These are phyloP conservation scores for Phytophthora palmivora DNA, from an alignment of 352 stramenopile genomes.

Conservation along the genomic window DNA sequence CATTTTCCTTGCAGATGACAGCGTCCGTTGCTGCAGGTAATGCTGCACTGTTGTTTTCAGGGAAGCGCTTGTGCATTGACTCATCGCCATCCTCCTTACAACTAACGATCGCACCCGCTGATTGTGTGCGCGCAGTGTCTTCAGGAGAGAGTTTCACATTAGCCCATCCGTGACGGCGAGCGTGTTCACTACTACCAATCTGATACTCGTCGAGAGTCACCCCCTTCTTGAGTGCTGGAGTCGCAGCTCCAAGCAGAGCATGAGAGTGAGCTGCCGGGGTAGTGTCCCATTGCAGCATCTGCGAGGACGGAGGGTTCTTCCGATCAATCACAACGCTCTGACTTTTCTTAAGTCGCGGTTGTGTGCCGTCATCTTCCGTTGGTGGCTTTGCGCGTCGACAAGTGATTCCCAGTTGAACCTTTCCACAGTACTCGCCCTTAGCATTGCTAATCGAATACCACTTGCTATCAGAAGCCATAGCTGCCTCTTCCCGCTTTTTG, in stretches of 20 bases:
- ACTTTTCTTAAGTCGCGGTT: slow-evolving; percentile 77
- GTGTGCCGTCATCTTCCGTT: slow-evolving; percentile 39
- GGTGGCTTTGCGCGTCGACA: slow-evolving; percentile 48
- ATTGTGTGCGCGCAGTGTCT: slow-evolving; percentile 55
- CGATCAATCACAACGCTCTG: slow-evolving; percentile 80
- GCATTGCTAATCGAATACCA: slow-evolving; percentile 89
- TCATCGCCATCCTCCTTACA: slow-evolving; percentile 38
- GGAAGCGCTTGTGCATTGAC: slow-evolving; percentile 51
- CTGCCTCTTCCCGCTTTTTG: slow-evolving; percentile 65
- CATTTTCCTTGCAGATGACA: slow-evolving; percentile 85
- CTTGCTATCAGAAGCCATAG: slow-evolving; percentile 73
- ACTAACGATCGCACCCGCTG: slow-evolving; percentile 55
- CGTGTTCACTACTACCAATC: slow-evolving; percentile 34
- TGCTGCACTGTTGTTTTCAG: slow-evolving; percentile 31
- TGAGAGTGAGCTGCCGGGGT: slow-evolving; percentile 39
- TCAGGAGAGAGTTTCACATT: slow-evolving; percentile 85
- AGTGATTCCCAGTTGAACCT: slow-evolving; percentile 83
- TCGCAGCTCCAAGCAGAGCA: slow-evolving; percentile 46
- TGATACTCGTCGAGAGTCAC: slow-evolving; percentile 52
- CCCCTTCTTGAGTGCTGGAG: slow-evolving; percentile 40
- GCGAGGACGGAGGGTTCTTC: slow-evolving; percentile 68
- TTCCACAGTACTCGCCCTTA: slow-evolving; percentile 89
- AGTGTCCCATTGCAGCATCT: slow-evolving; percentile 82
- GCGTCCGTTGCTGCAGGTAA: slow-evolving; percentile 49
- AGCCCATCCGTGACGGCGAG: slow-evolving; percentile 73